Base-by-base conservation (phyloP, 345 rosid genomes). In the Zanthoxylum bungeanum region DNA sequence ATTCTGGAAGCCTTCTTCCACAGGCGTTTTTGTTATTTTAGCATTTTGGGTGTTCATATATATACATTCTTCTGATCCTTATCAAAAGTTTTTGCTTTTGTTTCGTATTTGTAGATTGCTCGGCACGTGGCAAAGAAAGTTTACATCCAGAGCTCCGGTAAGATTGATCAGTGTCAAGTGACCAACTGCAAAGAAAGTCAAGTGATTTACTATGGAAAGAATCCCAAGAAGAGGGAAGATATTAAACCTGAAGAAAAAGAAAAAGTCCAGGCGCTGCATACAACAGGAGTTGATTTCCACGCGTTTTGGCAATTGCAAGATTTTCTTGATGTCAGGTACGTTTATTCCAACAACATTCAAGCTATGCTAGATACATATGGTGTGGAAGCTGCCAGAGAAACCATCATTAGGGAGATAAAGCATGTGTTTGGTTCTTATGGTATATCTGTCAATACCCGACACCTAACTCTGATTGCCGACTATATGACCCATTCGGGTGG, bases 341-440 rank as follows among this genome's bases (percentile, higher is more conserved):
- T 96, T 36, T 96, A 96, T 79, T 84, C 93, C 78, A 96, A 93
- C 73, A 80, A 76, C 83, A 82, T 96, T 55, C 91, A 91, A 39
- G 91, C 86, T 4, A 87, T 96, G 87, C 88, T 91, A 34, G 84
- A 77, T 36, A 86, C 90, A 2, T 93, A 83, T 27, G 99, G 98
- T n/a, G 93, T 96, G 5, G 99, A 93, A 83, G 97, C 97, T 4
- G 99, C 99, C 0, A 81, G 99, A 82, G 96, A 88, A 75, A 88
- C 96, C 44, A 86, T 93, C 66, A 93, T 91, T 56, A 80, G 91
- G 71, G 98, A 96, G 76, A 84, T 96, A 61, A 92, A 78, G 78
- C 87, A 91, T 16, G 98, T 91, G 8, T 93, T 96, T 79, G 74
- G 77, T 55, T 89, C 97, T 4, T 93, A 93, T 39, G 90, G 92